phyloP scores from a whole-genome alignment of 495 filamentous ascomycete species.

The Penicillium subrubescens region DNA sequence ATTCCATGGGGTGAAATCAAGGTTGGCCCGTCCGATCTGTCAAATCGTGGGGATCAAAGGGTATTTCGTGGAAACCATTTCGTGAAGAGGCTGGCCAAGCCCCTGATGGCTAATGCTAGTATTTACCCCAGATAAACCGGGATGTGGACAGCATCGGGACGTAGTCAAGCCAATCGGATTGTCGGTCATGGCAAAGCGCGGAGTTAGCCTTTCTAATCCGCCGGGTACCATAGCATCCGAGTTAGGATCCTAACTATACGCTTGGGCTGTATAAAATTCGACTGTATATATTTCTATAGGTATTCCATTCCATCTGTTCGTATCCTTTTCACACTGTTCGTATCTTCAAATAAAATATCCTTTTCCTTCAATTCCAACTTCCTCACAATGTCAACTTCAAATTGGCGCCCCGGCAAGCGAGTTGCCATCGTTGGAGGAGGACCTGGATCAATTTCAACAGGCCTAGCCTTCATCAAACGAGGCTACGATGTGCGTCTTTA shows the following conservation, averaged over 20 bases:
- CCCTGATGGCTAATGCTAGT: neutral
- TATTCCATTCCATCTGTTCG: neutral
- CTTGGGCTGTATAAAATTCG: too few relatives aligned
- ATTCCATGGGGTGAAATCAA: too few relatives aligned
- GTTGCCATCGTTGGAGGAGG: constrained; percentile 18
- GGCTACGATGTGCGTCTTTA: constrained; percentile 16
- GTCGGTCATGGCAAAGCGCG: neutral
- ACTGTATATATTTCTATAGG: neutral
- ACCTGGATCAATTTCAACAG: constrained; percentile 13
- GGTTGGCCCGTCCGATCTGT: too few relatives aligned
- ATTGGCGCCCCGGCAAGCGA: constrained; percentile 14
- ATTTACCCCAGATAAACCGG: neutral
- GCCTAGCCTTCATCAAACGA: constrained; percentile 12
- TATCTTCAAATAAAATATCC: neutral
- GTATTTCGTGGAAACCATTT: neutral
- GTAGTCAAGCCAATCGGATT: neutral
- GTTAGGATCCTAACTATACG: too few relatives aligned
- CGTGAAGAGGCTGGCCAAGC: neutral
- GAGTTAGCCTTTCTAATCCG: neutral
- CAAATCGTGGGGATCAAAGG: neutral
- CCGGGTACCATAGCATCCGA: too few relatives aligned
- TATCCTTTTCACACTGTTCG: neutral
- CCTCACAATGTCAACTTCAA: neutral
- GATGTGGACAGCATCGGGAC: neutral
- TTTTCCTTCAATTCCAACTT: neutral